A percentile compares a stretch with the other conserved stretches of the same genome.
Evolutionary conservation across 2,329 filamentous ascomycete species (phyloP).

Genomic region (Zopfia rhizophila): DNA sequence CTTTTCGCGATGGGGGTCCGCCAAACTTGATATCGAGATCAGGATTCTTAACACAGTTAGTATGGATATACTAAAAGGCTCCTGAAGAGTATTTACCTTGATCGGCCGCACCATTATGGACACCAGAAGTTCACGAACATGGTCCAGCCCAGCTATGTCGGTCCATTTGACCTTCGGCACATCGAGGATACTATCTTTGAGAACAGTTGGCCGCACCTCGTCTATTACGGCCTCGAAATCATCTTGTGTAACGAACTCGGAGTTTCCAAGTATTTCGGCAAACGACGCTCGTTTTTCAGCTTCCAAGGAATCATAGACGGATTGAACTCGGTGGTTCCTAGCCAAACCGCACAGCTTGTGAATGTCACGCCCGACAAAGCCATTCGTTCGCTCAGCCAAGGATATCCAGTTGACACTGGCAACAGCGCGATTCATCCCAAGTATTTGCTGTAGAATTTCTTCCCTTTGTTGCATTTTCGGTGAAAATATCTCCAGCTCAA

Average conservation of each 20-base stretch:
- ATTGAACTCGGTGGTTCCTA: conserved; percentile 49
- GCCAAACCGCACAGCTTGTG: conserved; percentile 70
- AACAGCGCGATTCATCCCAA: conserved; percentile 60
- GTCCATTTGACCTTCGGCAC: conserved; percentile 86
- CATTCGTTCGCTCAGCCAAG: conserved; percentile 81
- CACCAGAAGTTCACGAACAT: conserved; percentile 72
- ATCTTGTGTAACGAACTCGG: conserved; percentile 43
- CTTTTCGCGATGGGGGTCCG: conserved; percentile 69
- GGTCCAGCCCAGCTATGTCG: conserved; percentile 86
- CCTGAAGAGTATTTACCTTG: conserved; percentile 53
- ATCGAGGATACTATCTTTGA: conserved; percentile 89
- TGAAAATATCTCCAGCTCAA: conserved; percentile 78
- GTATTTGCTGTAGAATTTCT: conserved; percentile 71
- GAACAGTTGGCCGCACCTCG: conserved; percentile 80
- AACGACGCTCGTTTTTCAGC: conserved; percentile 36
- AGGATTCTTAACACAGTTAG: conserved; percentile 38
- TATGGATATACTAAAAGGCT: conserved; percentile 14
- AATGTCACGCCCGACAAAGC: conserved; percentile 84
- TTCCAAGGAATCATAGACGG: conserved; percentile 26
- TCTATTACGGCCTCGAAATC: conserved; percentile 75
- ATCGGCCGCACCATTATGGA: conserved; percentile 68
- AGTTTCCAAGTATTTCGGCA: conserved; percentile 25
- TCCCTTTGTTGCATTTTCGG: conserved; percentile 77
- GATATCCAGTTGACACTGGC: conserved; percentile 60
- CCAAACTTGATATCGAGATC: conserved; percentile 49